Conservation (phyloP, 2,329 filamentous ascomycete species). For the Endothia cerciana region DNA sequence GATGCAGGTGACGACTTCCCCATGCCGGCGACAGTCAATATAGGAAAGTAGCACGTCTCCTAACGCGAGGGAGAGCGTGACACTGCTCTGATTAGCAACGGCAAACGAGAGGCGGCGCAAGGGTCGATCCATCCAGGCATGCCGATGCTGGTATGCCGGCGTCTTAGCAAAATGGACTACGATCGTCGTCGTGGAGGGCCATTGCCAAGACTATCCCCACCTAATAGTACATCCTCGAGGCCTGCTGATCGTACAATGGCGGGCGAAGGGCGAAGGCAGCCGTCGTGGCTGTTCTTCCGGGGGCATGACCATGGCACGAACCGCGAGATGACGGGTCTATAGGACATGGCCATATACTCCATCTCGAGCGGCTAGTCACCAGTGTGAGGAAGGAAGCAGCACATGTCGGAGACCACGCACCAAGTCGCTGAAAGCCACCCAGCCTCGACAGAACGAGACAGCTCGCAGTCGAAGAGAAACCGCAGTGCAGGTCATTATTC, state of each 20-base stretch:
- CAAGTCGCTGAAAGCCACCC: background rate
- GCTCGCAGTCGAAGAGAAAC: background rate
- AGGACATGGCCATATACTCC: slow-evolving; percentile 5
- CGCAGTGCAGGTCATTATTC: background rate
- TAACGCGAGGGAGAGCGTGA: background rate
- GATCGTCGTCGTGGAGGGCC: background rate
- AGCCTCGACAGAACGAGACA: background rate
- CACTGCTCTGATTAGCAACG: background rate
- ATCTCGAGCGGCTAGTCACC: slow-evolving; percentile 4
- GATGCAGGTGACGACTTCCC: background rate
- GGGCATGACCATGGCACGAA: background rate
- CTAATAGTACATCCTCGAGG: background rate
- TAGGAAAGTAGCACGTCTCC: background rate
- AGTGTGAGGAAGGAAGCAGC: background rate
- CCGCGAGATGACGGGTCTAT: slow-evolving; percentile 1
- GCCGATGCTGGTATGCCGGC: background rate
- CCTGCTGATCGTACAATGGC: background rate
- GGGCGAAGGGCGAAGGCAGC: background rate
- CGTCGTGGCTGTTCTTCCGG: background rate
- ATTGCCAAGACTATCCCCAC: background rate
- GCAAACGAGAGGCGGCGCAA: background rate
- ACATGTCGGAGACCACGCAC: background rate
- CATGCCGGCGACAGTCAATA: background rate
- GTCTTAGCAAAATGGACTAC: background rate
- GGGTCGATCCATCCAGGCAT: background rate